Base-by-base conservation (phyloP, 2,329 filamentous ascomycete genomes). In the Aspergillus sp. region DNA sequence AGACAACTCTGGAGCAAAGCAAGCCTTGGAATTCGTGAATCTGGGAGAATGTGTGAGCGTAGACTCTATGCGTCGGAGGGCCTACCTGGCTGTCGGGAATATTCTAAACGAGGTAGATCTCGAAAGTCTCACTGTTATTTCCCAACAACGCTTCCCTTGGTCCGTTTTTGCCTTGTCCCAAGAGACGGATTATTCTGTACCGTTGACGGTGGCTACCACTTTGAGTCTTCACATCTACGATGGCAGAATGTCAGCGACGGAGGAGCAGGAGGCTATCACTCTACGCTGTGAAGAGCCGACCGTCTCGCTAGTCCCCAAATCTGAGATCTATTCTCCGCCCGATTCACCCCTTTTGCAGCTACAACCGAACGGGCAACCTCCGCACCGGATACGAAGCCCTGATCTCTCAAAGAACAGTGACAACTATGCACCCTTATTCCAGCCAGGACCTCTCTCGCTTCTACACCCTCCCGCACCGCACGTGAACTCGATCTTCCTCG, bases 41-140 rank as follows among this genome's bases (percentile, higher is more conserved):
- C 87, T 92, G 0, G 90, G 91, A 0, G 92, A 97, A 73, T 92
- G 90, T 70, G 89, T 97, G 48, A 92, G 89, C 70, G 84, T 97
- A 51, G 89, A 96, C 76, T 90, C 85, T 68, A 74, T 81, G 48
- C 80, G 81, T 38, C 82, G 87, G 68, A 85, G 84, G 69, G 92
- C 89, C 12, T 96, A 91, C 74, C 89, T 97, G 75, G 91, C 91
- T 2, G 87, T 95, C 10, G 88, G 91, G 58, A 89, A 88, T 70
- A 81, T 86, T 41, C 83, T 97, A 4, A 88, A 92, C 55, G 91
- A 96, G 72, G 85, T 97, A 21, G 92, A 97, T 73, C 82, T 97
- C 50, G 81, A 85, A 61, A 91, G 89, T 0, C 78, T 97, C 10
- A 82, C 87, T 55, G 81, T 92, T 3, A 80, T 92, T 5, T 88